Evolutionary conservation across 805 yeast species (phyloP).

Genomic region (Candida stauntonica): DNA sequence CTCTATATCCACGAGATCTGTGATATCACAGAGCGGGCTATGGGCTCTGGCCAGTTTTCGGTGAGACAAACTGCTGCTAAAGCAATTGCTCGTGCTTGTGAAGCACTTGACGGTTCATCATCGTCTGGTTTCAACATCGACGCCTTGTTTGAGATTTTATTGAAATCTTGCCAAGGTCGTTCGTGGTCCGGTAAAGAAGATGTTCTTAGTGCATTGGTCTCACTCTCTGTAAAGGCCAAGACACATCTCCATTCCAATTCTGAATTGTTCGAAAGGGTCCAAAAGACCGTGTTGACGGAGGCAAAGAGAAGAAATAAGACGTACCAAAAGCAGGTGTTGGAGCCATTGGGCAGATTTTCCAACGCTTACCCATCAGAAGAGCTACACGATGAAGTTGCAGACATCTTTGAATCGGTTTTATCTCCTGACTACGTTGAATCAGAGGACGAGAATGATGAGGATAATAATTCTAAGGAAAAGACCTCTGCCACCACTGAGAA

Average conservation of each 20-base stretch:
- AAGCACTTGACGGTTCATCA: conserved; percentile 34
- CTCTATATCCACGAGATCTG: conserved; percentile 69
- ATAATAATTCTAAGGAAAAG: too few relatives aligned
- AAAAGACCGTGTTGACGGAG: conserved; percentile 50
- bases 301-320: conserved; percentile 59
- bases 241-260: conserved; percentile 29
- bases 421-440: conserved; percentile 37
- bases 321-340: conserved; percentile 56
- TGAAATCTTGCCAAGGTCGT: conserved; percentile 67
- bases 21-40: conserved; percentile 41
- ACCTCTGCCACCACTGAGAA: conserved; percentile 29
- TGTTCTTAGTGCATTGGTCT: conserved; percentile 65
- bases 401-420: conserved; percentile 29
- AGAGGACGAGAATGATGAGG: conserved; percentile 37
- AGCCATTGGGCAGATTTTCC: conserved; percentile 48
- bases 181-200: conserved; percentile 87
- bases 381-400: conserved; percentile 32
- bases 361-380: conserved; percentile 31
- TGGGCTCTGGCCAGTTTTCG: conserved; percentile 54
- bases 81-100: conserved; percentile 56
- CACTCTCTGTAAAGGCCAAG: conserved; percentile 46
- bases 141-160: conserved; percentile 46
- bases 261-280: conserved; percentile 35
- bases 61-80: conserved; percentile 68
- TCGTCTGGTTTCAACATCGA: conserved; percentile 23